Base-by-base conservation (phyloP, 2,329 filamentous ascomycete species). In the Fusarium sp. region DNA sequence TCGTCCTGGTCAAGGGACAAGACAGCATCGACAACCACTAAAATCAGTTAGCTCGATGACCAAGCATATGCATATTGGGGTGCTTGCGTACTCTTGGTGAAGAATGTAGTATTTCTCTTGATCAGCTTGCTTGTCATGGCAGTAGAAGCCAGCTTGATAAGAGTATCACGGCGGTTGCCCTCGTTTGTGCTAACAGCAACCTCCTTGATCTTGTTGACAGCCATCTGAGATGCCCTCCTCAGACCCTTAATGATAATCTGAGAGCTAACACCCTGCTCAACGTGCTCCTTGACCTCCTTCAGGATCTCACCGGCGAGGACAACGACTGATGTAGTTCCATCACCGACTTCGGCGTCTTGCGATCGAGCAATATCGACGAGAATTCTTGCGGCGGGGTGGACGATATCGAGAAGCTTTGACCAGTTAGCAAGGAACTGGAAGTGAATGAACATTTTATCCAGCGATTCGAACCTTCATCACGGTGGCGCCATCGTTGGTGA, bases 91-190 rank as follows among this genome's bases (percentile, higher is more conserved):
- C 94, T 97, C 88, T 97, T 96, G 72, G 96, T 98, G 86, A 99
- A 99, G 85, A 98, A 99, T 7, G 91, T 90, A 37, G 96, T 93
- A 86, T 99, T 98, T 80, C 96, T 90, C 90, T 98, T 97, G 82
- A 99, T 98, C 78, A 99, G 88, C 88, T 99, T 99, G 89, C 95
- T 98, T 83, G 95, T 98, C 96, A 99, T 99, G 77, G 96, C 96
- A 33, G 96, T 99, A 40, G 90, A 94, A 35, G 96, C 96, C 78
- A 99, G 88, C 85, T 97, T 97, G 82, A 88, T 85, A 69, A 99
- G 88, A 46, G 95, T 98, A 78, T 98, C 95, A 77, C 94, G 91
- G 84, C 92, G 93, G 84, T 93, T 96, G 67, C 88, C 90, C 82
- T 97, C 94, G 76, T 91, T 89, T 62, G 94, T 95, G 84, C 91